phyloP scores from a whole-genome alignment of 805 yeast species.

The Yamadazyma scolyti region DNA sequence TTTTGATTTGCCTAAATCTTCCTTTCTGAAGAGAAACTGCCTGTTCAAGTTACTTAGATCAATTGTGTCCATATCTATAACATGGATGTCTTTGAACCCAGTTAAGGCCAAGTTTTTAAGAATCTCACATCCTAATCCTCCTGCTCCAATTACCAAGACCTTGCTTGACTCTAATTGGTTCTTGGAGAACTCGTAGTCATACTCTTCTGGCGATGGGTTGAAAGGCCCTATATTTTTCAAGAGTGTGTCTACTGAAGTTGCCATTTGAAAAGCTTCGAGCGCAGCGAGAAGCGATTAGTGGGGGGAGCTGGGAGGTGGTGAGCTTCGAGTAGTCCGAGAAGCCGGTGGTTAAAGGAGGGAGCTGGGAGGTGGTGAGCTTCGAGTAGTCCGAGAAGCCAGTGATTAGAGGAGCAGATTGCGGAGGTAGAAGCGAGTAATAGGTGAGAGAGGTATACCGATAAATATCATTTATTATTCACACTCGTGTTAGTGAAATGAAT shows the following conservation, averaged over 20 bases:
- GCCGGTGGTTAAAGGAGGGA: background rate
- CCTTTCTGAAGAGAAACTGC: conserved; percentile 62
- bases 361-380: conserved; percentile 7
- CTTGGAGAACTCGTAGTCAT: conserved; percentile 18
- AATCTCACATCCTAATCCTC: conserved; percentile 82
- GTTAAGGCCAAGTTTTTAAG: conserved; percentile 65
- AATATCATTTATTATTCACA: too few relatives aligned
- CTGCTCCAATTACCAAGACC: conserved; percentile 64
- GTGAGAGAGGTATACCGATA: too few relatives aligned
- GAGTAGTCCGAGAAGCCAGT: background rate
- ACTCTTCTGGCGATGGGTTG: conserved; percentile 37
- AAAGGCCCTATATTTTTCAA: conserved; percentile 32
- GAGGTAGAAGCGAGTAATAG: too few relatives aligned
- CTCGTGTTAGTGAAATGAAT: too few relatives aligned
- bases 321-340: conserved; percentile 1
- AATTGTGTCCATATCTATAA: conserved; percentile 81
- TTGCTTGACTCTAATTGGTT: conserved; percentile 18
- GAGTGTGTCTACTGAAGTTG: conserved; percentile 12
- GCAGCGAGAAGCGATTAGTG: too few relatives aligned
- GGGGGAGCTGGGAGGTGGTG: conserved; percentile 7
- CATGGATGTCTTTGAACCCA: conserved; percentile 63
- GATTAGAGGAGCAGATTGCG: too few relatives aligned
- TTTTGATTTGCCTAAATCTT: conserved; percentile 63
- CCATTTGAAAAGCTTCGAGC: too few relatives aligned
- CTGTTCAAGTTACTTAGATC: conserved; percentile 74